These are phyloP conservation scores for Alternaria sp. DNA, from an alignment of 2,329 filamentous ascomycete genomes.

Conservation along the genomic window DNA sequence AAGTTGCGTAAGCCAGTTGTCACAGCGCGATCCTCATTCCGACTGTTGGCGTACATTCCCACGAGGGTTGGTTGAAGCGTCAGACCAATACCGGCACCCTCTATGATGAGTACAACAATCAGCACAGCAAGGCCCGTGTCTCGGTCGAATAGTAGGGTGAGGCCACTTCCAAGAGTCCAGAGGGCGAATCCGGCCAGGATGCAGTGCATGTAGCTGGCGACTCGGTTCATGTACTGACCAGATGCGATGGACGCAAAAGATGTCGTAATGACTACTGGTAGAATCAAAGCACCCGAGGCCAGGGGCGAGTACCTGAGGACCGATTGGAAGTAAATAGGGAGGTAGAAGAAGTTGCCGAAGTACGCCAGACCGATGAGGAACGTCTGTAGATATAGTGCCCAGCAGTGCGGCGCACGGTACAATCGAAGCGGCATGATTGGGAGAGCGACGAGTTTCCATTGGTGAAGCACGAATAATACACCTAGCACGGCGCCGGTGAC, in stretches of 20 bases:
- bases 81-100: conserved; percentile 56
- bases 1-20: conserved; percentile 69
- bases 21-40: conserved; percentile 64
- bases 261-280: conserved; percentile 49
- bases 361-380: conserved; percentile 67
- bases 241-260: conserved; percentile 23
- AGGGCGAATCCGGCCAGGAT: conserved; percentile 48
- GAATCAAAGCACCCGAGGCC: conserved; percentile 58
- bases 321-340: conserved; percentile 69
- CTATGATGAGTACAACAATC: conserved; percentile 59
- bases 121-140: conserved; percentile 56
- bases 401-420: conserved; percentile 61
- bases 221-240: conserved; percentile 26
- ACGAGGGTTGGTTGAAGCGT: conserved; percentile 62
- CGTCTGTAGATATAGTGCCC: conserved; percentile 63
- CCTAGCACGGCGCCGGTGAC: conserved; percentile 56
- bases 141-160: conserved; percentile 59
- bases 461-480: conserved; percentile 59
- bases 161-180: conserved; percentile 61
- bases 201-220: conserved; percentile 27
- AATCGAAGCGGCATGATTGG: conserved; percentile 66
- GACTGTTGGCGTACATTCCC: conserved; percentile 59
- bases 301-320: conserved; percentile 56
- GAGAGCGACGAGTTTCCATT: conserved; percentile 63
- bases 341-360: conserved; percentile 65